Evolutionary conservation across 805 yeast species (phyloP).

Genomic region (Lipomyces oligophaga): DNA sequence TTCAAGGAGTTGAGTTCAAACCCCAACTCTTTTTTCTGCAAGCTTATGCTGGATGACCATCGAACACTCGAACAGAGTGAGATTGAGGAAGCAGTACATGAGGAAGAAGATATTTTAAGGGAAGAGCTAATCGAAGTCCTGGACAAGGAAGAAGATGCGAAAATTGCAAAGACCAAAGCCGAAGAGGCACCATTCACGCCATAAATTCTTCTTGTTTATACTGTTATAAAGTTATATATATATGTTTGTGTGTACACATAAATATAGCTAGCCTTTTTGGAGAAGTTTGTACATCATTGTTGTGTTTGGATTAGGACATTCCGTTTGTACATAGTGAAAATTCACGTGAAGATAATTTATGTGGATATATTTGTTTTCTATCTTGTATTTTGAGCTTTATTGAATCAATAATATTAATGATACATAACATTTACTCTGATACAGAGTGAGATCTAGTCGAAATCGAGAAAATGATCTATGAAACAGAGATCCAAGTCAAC

Average conservation of each 20-base stretch:
- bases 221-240: neutral
- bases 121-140: slow-evolving; percentile 27
- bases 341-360: neutral
- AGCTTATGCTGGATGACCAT: slow-evolving; percentile 22
- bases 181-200: slow-evolving; percentile 16
- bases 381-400: no score
- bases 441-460: no score
- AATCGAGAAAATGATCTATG: no score
- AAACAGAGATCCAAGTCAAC: no score
- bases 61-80: slow-evolving; percentile 1
- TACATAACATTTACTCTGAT: no score
- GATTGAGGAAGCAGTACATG: slow-evolving; percentile 7
- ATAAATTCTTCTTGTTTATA: neutral
- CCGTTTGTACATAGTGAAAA: neutral
- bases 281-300: no score
- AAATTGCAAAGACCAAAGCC: slow-evolving; percentile 5
- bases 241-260: neutral
- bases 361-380: no score
- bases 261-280: neutral
- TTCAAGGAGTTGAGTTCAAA: slow-evolving; percentile 51
- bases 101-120: slow-evolving; percentile 21
- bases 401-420: no score
- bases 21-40: slow-evolving; percentile 26
- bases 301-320: neutral
- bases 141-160: slow-evolving; percentile 21